A percentile compares a stretch with the other conserved stretches of the same genome.
phyloP scores from a whole-genome alignment of 2,329 filamentous ascomycete genomes.

The Nemania sp. region DNA sequence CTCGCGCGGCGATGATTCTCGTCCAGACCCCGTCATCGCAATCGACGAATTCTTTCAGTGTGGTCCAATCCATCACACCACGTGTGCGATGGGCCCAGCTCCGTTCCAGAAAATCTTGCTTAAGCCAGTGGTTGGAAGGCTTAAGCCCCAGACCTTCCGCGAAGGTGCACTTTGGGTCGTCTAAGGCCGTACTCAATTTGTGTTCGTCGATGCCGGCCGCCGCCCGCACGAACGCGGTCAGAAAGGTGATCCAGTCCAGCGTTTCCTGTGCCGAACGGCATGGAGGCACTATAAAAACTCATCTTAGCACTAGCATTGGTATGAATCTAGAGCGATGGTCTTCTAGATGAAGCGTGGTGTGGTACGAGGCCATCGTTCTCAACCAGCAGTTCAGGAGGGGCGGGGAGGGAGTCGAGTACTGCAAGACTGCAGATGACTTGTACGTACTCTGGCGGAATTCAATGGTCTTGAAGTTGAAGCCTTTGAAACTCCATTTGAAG shows the following conservation, averaged over 20 bases:
- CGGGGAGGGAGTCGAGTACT: no score
- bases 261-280: slow-evolving; percentile 2
- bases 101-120: not conserved
- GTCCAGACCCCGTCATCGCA: not conserved
- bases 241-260: slow-evolving; percentile 16
- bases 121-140: not conserved
- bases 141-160: not conserved
- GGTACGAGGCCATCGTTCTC: no score
- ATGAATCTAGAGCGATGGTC: no score
- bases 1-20: not conserved
- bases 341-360: no score
- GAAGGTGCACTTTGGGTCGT: not conserved
- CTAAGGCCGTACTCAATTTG: not conserved
- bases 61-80: no score
- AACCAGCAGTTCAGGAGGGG: no score
- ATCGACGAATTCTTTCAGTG: not conserved
- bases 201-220: not conserved
- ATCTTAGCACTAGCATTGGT: not conserved
- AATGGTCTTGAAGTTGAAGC: slow-evolving; percentile 15
- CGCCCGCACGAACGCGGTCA: not conserved
- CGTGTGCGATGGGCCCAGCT: not conserved
- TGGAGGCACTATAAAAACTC: slow-evolving; percentile 11
- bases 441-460: slow-evolving; percentile 24
- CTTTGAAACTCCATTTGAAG: slow-evolving; percentile 24
- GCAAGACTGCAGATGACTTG: no score